Evolutionary conservation across 495 filamentous ascomycete species (phyloP).

Genomic region (Acidomyces sp.): DNA sequence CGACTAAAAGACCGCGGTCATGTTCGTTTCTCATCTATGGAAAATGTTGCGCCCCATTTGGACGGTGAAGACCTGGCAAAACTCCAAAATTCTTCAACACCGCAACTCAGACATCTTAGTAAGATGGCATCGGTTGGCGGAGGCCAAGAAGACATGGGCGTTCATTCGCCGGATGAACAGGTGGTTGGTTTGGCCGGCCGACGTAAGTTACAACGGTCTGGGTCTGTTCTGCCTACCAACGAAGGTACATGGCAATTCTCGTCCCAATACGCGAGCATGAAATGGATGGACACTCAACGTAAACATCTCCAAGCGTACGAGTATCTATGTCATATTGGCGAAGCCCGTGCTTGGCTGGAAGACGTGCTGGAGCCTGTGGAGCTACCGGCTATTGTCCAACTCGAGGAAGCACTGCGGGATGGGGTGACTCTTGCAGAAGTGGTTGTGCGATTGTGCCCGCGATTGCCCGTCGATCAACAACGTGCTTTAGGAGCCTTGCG

Average conservation of each 20-base stretch:
- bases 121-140: constrained; percentile 59
- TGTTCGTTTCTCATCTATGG: constrained; percentile 13
- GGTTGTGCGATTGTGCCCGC: constrained; percentile 78
- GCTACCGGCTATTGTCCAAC: constrained; percentile 87
- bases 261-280: constrained; percentile 40
- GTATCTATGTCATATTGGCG: constrained; percentile 97
- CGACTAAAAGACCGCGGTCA: constrained; percentile 12
- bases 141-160: constrained; percentile 62
- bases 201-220: constrained; percentile 61
- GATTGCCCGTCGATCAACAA: constrained; percentile 38
- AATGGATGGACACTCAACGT: constrained; percentile 97
- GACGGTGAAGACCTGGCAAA: constrained; percentile 48
- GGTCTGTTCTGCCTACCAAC: constrained; percentile 5
- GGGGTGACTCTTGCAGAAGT: constrained; percentile 92
- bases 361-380: constrained; percentile 68
- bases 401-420: constrained; percentile 86
- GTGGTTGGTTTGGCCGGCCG: constrained; percentile 80
- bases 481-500: constrained; percentile 28
- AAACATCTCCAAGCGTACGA: constrained; percentile 97
- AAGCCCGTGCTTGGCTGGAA: constrained; percentile 99
- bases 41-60: constrained; percentile 11
- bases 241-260: constrained; percentile 12
- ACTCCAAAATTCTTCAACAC: constrained; percentile 71
- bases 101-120: constrained; percentile 79
- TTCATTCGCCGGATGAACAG: constrained; percentile 60